phyloP scores from a whole-genome alignment of 257 asterid species.

The Asclepias syriaca region DNA sequence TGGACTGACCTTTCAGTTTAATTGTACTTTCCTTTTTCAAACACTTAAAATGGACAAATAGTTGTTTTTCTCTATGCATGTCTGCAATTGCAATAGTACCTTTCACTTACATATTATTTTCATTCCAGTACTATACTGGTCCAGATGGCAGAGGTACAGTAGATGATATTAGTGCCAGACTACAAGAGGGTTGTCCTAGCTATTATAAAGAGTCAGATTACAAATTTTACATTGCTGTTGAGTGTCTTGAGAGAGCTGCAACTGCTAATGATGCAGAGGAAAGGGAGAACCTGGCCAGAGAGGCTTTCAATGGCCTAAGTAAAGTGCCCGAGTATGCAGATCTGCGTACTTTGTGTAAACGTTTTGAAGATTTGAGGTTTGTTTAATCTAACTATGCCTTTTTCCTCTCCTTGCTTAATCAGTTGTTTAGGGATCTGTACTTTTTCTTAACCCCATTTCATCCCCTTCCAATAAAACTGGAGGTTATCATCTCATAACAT shows the following conservation, averaged over 20 bases:
- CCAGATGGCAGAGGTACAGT: constrained; percentile 99
- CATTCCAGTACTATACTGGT: constrained; percentile 87
- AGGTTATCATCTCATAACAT: constrained; percentile 19
- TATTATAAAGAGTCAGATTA: constrained; percentile 84
- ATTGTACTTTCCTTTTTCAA: not conserved
- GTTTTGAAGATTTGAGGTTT: constrained; percentile 94
- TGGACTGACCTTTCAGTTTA: not conserved
- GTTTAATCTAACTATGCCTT: constrained; percentile 19
- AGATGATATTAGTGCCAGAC: constrained; percentile 79
- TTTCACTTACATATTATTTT: constrained; percentile 32
- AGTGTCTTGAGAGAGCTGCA: constrained; percentile 92
- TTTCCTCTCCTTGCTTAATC: constrained; percentile 2
- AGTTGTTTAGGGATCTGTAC: constrained; percentile 1
- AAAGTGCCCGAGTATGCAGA: constrained; percentile 90
- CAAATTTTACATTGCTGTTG: constrained; percentile 92
- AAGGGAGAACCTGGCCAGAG: constrained; percentile 78
- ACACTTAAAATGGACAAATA: not conserved
- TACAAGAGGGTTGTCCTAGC: constrained; percentile 95
- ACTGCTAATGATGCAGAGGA: constrained; percentile 59
- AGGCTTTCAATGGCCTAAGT: constrained; percentile 79
- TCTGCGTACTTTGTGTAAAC: constrained; percentile 81
- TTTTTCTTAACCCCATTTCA: constrained; percentile 11
- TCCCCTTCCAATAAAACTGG: constrained; percentile 1
- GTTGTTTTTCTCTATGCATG: not conserved
- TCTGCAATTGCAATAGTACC: not conserved